Evolutionary conservation across 805 yeast genomes (phyloP).

Genomic region (Metschnikowia noctiluminum): DNA sequence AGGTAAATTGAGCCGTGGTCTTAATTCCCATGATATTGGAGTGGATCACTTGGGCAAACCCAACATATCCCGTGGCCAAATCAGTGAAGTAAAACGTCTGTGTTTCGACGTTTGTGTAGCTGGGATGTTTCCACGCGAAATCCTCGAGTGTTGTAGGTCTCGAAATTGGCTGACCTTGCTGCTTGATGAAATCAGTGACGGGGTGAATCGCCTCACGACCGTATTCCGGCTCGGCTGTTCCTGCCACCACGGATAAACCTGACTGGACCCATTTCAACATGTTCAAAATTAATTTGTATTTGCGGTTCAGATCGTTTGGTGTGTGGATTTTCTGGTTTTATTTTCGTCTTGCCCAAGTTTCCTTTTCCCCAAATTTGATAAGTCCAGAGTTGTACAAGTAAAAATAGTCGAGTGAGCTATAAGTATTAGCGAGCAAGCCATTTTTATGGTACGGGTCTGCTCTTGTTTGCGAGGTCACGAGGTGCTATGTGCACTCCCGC

Average conservation of each 20-base stretch:
- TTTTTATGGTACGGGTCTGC: constrained; percentile 1
- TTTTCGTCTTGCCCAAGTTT: too few species aligned
- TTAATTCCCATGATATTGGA: constrained; percentile 86
- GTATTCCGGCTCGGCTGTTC: constrained; percentile 95
- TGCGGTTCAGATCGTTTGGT: too few species aligned
- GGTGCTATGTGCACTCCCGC: constrained; percentile 1
- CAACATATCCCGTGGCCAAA: constrained; percentile 58
- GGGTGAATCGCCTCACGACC: constrained; percentile 91
- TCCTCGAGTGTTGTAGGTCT: constrained; percentile 62
- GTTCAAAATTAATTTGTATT: background rate
- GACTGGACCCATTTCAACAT: constrained; percentile 86
- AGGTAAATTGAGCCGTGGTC: constrained; percentile 91
- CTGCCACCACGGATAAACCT: constrained; percentile 90
- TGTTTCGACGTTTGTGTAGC: constrained; percentile 89
- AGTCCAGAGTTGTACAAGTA: too few species aligned
- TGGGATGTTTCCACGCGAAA: constrained; percentile 70
- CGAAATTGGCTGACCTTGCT: constrained; percentile 33
- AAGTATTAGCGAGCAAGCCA: background rate
- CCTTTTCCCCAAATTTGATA: too few species aligned
- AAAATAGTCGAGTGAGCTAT: background rate
- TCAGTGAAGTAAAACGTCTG: constrained; percentile 85
- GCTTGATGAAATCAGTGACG: constrained; percentile 54
- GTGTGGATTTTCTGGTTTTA: too few species aligned
- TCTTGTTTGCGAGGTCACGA: constrained; percentile 4
- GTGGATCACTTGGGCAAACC: constrained; percentile 93